Percentiles rank a stretch among this genome's conserved stretches.
phyloP scores from a whole-genome alignment of 306 rosid genomes.

The Cicer yamashitae region DNA sequence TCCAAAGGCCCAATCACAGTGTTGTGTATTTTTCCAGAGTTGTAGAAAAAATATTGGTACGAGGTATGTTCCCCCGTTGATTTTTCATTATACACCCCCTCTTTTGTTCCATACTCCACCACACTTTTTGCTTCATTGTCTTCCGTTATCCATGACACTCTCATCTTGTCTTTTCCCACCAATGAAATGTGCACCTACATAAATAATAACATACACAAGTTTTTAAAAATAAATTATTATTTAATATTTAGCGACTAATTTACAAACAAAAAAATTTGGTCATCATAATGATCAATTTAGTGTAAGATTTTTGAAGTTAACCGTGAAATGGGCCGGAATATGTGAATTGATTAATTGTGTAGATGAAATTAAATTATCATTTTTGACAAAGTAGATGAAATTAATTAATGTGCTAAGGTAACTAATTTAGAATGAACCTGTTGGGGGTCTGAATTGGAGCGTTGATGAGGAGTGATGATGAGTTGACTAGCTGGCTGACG shows the following conservation, averaged over 20 bases:
- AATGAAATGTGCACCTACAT: constrained; percentile 75
- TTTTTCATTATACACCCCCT: constrained; percentile 43
- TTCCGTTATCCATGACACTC: constrained; percentile 76
- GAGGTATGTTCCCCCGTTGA: constrained; percentile 29
- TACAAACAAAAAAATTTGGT: fast-evolving
- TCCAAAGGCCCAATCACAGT: constrained; percentile 47
- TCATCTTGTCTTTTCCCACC: constrained; percentile 66
- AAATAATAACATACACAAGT: neutral
- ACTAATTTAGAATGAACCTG: constrained; percentile 46
- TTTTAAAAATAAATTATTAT: too few relatives aligned
- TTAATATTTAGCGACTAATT: neutral
- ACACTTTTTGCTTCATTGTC: constrained; percentile 36
- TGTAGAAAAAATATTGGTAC: constrained; percentile 50
- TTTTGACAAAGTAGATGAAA: neutral
- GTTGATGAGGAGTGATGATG: constrained; percentile 44
- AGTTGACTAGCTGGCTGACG: constrained; percentile 51
- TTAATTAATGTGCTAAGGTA: neutral
- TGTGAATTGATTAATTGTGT: neutral
- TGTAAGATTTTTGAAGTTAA: too few relatives aligned
- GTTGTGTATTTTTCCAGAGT: constrained; percentile 50
- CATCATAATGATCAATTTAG: too few relatives aligned
- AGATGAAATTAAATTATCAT: neutral
- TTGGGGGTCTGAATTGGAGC: constrained; percentile 54
- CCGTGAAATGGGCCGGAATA: too few relatives aligned
- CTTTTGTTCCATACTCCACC: constrained; percentile 53